Conservation (phyloP, 805 yeast genomes). For the Jamesozyma hellenica region DNA sequence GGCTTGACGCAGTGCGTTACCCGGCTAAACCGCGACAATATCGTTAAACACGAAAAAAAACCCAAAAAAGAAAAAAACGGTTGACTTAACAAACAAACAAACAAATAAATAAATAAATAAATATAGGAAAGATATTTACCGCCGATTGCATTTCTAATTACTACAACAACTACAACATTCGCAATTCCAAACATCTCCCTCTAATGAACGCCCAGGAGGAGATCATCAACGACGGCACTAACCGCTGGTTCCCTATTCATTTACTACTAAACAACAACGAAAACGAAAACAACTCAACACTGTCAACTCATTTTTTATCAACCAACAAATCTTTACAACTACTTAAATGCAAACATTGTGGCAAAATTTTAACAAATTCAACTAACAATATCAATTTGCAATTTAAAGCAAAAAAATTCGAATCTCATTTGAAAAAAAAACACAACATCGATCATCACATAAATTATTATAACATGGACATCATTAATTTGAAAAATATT, state of each 20-base stretch:
- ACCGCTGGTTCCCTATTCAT: conserved; percentile 12
- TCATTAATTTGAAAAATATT: background rate
- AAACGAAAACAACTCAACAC: too few species aligned
- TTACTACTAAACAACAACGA: conserved; percentile 5
- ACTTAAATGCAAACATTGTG: conserved; percentile 15
- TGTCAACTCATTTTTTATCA: conserved; percentile 12
- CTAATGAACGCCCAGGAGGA: conserved; percentile 1
- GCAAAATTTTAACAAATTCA: conserved; percentile 3
- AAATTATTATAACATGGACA: conserved; percentile 1
- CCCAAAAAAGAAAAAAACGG: too few species aligned
- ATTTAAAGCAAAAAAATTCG: too few species aligned
- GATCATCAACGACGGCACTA: conserved; percentile 3
- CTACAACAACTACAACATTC: background rate
- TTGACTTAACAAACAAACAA: too few species aligned
- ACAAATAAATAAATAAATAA: too few species aligned
- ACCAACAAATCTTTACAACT: background rate
- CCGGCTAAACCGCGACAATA: background rate
- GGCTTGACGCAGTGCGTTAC: background rate
- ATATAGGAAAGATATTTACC: too few species aligned
- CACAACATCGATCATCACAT: conserved; percentile 7
- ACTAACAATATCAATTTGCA: background rate
- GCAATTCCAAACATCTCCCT: too few species aligned
- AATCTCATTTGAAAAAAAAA: too few species aligned
- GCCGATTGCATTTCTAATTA: too few species aligned
- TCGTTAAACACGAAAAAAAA: too few species aligned